Evolutionary conservation across 192 early-diverging fungal species (phyloP), one percentile per base, ranked within the genome.

Genomic region (Backusella sp.): DNA sequence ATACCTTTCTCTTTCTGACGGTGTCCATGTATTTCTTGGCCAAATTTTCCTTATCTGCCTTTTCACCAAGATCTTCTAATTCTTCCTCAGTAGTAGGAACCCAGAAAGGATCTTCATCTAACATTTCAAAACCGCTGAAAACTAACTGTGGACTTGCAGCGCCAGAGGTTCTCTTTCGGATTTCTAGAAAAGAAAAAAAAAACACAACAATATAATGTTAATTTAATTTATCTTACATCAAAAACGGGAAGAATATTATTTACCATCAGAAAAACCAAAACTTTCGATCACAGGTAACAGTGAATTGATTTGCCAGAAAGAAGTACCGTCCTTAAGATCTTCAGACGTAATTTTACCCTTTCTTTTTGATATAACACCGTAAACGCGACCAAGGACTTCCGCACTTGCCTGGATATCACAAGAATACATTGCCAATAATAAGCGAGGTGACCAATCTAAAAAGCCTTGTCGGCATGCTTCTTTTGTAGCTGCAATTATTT

Each of bases 51-150:
- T 93, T 76, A 73, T 99, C 98, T 0, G 97, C 95, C 86, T 98
- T 99, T 68, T 97, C 97, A 37, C 98, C 97, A 69, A 99, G 77
- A 80, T 99, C 98, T 80, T 99, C 98, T 70, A 99, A 84, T 84
- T 99, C 97, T 82, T 98, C 96, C 75, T 96, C 92, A 4, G 98
- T 99, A 6, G 91, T 95, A 6, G 98, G 98, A 6, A 97, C 96
- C 98, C 97, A 99, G 88, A 97, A 99, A 15, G 98, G 98, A 82
- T 99, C 97, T 65, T 89, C 85, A 66, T 99, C 94, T 49, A 99
- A 81, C 66, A 93, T 80, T 80, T 98, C 97, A 81, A 96, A 99
- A 3, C 97, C 97, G 46, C 87, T 91, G 84, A 98, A 99, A 42
- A 99, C 91, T 32, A 99, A 85, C 76, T 98, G 94, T 2, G 98